Percentiles rank a stretch among this genome's conserved stretches.
These are phyloP conservation scores for Volvariella volvacea DNA, from an alignment of 1,284 basidiomycete genomes.

Conservation along the genomic window DNA sequence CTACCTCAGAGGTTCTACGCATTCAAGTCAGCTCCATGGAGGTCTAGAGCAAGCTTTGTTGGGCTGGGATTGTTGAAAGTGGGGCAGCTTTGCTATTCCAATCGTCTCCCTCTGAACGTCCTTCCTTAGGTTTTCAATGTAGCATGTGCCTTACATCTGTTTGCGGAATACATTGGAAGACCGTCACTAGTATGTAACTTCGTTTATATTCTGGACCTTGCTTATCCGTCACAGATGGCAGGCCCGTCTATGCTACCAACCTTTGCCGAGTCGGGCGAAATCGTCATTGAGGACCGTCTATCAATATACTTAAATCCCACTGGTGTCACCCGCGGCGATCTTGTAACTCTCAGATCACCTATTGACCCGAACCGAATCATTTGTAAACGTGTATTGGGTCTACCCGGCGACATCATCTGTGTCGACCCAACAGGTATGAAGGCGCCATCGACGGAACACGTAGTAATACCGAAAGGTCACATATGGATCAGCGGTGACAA, in stretches of 20 bases:
- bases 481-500: slow-evolving; percentile 97
- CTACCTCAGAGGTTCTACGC: background rate
- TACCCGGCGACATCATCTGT: slow-evolving; percentile 87
- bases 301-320: slow-evolving; percentile 49
- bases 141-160: slow-evolving; percentile 48
- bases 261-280: slow-evolving; percentile 53
- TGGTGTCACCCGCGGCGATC: slow-evolving; percentile 66
- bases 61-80: slow-evolving; percentile 8
- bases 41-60: slow-evolving; percentile 5
- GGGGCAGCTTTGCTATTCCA: background rate
- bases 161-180: slow-evolving; percentile 52
- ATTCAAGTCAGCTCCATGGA: slow-evolving; percentile 10
- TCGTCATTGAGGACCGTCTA: slow-evolving; percentile 56
- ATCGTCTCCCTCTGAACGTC: background rate
- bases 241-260: slow-evolving; percentile 92
- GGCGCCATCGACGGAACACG: slow-evolving; percentile 60
- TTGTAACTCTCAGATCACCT: slow-evolving; percentile 77
- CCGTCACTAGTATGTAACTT: slow-evolving; percentile 37
- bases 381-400: slow-evolving; percentile 88
- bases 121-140: slow-evolving; percentile 41
- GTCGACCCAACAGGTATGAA: slow-evolving; percentile 74
- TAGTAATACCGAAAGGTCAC: slow-evolving; percentile 75
- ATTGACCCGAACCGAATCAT: slow-evolving; percentile 63
- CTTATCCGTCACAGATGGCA: slow-evolving; percentile 30
- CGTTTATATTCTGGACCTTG: background rate